Conservation (phyloP, 2,329 filamentous ascomycete species). For the Moelleriella libera region DNA sequence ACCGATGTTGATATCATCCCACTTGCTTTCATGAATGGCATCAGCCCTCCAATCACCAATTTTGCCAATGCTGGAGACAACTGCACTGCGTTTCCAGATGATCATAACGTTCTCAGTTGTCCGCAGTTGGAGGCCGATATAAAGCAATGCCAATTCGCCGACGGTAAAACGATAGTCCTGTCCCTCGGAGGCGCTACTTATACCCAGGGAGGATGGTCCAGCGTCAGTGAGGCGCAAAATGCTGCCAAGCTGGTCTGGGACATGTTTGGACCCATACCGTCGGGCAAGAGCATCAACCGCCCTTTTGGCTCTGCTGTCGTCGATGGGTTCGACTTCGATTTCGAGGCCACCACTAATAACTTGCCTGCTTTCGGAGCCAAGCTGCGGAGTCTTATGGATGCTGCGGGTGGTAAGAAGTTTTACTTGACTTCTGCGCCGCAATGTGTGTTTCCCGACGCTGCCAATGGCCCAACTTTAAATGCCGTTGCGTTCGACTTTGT, state of each 20-base stretch:
- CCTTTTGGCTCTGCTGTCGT: conserved; percentile 21
- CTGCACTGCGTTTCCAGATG: conserved; percentile 40
- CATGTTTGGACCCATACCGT: conserved; percentile 48
- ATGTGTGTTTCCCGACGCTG: conserved; percentile 50
- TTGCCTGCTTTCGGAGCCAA: conserved; percentile 45
- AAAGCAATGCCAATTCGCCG: conserved; percentile 41
- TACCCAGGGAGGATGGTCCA: conserved; percentile 50
- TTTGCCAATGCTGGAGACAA: conserved; percentile 50
- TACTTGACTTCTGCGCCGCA: conserved; percentile 54
- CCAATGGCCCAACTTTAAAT: conserved; percentile 41
- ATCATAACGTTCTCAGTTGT: conserved; percentile 30
- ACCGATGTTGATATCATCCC: conserved; percentile 33
- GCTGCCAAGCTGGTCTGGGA: conserved; percentile 54
- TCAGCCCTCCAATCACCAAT: conserved; percentile 43
- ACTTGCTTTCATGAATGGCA: conserved; percentile 45
- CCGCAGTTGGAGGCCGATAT: conserved; percentile 47
- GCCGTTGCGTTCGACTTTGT: conserved; percentile 44
- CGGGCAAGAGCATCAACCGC: conserved; percentile 32
- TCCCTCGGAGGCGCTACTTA: conserved; percentile 61
- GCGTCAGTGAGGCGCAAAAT: conserved; percentile 31
- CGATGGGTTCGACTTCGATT: conserved; percentile 68
- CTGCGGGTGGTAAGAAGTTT: conserved; percentile 38
- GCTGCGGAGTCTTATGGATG: conserved; percentile 41
- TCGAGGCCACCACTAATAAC: conserved; percentile 46
- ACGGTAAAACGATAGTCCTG: conserved; percentile 57